These are phyloP conservation scores for Pseudocercospora crystallina DNA, from an alignment of 2,329 filamentous ascomycete species.

Conservation along the genomic window DNA sequence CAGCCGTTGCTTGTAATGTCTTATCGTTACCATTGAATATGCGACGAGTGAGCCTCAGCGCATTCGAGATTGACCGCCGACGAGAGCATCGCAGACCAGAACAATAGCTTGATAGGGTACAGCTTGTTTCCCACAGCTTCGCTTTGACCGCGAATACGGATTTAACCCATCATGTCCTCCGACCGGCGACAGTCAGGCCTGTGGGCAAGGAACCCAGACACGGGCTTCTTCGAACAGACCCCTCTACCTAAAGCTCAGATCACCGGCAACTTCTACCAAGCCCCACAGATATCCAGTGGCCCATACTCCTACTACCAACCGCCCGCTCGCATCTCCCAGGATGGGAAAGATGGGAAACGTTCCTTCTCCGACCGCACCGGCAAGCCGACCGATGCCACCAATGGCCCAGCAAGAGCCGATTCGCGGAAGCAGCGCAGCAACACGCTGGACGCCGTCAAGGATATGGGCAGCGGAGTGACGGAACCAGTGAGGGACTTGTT, in stretches of 20 bases:
- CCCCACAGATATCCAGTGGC: conserved; percentile 8
- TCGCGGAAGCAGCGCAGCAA: conserved; percentile 17
- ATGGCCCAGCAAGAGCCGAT: conserved; percentile 10
- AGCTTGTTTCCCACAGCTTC: conserved; percentile 1
- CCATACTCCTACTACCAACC: conserved; percentile 36
- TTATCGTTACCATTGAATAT: not conserved
- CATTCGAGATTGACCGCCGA: not conserved
- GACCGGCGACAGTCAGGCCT: conserved; percentile 33
- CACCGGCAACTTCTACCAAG: conserved; percentile 2
- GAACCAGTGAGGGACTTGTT: conserved; percentile 11
- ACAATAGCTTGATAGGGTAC: not conserved
- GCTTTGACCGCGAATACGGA: not conserved
- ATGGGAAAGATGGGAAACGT: conserved; percentile 17
- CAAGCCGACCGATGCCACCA: conserved; percentile 9
- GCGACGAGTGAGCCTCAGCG: too few species aligned
- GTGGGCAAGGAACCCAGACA: conserved; percentile 27
- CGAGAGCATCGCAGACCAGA: too few species aligned
- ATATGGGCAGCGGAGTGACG: not conserved
- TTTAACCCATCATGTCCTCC: conserved; percentile 14
- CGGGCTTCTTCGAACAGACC: conserved; percentile 27
- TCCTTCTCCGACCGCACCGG: conserved; percentile 32
- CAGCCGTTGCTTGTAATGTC: conserved; percentile 9
- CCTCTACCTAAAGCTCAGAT: conserved; percentile 14
- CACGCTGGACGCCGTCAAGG: conserved; percentile 9
- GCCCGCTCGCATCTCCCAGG: conserved; percentile 14